phyloP scores from a whole-genome alignment of 768 basidiomycete genomes.

The Trametopsis cervina region DNA sequence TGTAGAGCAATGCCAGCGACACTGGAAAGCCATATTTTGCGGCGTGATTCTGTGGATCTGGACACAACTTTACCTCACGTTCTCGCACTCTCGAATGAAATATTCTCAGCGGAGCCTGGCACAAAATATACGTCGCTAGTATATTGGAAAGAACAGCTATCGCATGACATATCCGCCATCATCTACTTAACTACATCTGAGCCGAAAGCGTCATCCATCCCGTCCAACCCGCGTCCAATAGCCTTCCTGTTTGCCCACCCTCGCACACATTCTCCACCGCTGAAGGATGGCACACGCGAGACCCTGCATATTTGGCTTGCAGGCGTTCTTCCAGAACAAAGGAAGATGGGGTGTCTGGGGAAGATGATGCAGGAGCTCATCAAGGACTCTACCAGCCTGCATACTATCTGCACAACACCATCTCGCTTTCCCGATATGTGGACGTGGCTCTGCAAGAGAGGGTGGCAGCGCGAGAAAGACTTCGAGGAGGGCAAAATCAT shows the following conservation, averaged over 20 bases:
- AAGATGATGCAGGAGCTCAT: constrained; percentile 15
- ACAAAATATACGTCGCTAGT: constrained; percentile 19
- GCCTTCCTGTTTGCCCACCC: constrained; percentile 19
- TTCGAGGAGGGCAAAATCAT: constrained; percentile 17
- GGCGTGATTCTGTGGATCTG: not conserved
- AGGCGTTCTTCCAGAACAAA: constrained; percentile 13
- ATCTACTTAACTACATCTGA: constrained; percentile 17
- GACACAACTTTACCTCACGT: constrained; percentile 3
- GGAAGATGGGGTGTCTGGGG: constrained; percentile 17
- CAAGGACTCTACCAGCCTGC: not conserved
- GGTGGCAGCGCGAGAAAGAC: constrained; percentile 17
- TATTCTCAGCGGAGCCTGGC: constrained; percentile 15
- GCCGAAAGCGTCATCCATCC: too few species aligned
- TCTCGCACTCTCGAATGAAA: constrained; percentile 16
- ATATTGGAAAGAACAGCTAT: constrained; percentile 14
- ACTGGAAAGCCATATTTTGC: not conserved
- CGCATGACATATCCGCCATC: constrained; percentile 12
- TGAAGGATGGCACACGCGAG: constrained; percentile 10
- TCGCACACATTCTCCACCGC: constrained; percentile 10
- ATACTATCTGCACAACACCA: constrained; percentile 20
- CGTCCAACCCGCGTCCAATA: not conserved
- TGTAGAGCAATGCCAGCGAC: not conserved
- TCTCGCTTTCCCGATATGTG: constrained; percentile 19
- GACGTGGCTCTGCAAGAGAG: constrained; percentile 17
- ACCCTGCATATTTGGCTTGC: constrained; percentile 21